Evolutionary conservation across 1,284 basidiomycete genomes (phyloP).

Genomic region (Testicularia cyperi): DNA sequence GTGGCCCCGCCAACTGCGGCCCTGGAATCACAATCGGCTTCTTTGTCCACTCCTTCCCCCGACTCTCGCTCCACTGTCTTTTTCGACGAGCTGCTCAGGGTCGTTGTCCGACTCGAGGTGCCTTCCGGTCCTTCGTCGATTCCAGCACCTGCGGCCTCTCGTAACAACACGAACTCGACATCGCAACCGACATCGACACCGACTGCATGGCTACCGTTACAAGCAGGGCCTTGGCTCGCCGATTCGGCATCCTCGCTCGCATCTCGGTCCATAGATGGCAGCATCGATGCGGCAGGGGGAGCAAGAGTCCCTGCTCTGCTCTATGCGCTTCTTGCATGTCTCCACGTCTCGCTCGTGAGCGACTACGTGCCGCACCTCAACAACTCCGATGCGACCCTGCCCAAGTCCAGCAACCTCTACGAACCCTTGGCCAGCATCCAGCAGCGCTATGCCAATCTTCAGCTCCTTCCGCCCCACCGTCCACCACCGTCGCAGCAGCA

Average conservation of each 20-base stretch:
- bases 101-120: slow-evolving; percentile 13
- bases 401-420: slow-evolving; percentile 22
- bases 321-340: slow-evolving; percentile 16
- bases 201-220: too few species aligned
- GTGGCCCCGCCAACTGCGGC: too few species aligned
- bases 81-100: slow-evolving; percentile 30
- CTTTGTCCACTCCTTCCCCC: too few species aligned
- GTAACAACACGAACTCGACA: background rate
- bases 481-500: too few species aligned
- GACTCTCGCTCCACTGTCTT: too few species aligned
- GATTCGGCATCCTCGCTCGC: background rate
- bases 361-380: slow-evolving; percentile 22
- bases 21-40: too few species aligned
- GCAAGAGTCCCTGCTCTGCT: slow-evolving; percentile 16
- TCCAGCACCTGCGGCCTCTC: slow-evolving; percentile 5
- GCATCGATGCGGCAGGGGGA: too few species aligned
- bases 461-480: slow-evolving; percentile 17
- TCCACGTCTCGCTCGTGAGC: slow-evolving; percentile 23
- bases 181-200: background rate
- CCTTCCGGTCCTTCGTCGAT: slow-evolving; percentile 7
- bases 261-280: too few species aligned
- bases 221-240: too few species aligned
- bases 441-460: slow-evolving; percentile 9
- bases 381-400: background rate
- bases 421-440: slow-evolving; percentile 25